Percentiles rank a stretch among this genome's conserved stretches.
Evolutionary conservation across 257 asterid species (phyloP).

Genomic region (Datura wrightii): DNA sequence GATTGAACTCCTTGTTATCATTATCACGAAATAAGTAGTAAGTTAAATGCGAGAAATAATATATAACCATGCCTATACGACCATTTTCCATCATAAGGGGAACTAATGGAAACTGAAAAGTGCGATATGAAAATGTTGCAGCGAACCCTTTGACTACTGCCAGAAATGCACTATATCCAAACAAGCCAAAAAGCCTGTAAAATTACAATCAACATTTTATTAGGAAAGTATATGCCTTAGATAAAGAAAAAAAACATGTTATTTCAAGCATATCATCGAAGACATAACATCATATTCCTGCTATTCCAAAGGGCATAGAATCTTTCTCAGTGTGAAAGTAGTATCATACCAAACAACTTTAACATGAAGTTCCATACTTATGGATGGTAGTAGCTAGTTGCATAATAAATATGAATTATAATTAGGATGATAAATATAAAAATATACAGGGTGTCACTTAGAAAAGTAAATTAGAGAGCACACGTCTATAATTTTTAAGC

Average conservation of each 20-base stretch:
- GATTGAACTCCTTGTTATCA: neutral
- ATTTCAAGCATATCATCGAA: no score
- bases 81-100: constrained; percentile 21
- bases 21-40: no score
- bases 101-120: constrained; percentile 18
- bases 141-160: neutral
- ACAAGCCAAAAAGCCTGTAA: constrained; percentile 10
- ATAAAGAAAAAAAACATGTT: no score
- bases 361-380: no score
- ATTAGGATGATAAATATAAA: no score
- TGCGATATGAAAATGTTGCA: constrained; percentile 23
- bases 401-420: no score
- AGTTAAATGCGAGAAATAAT: neutral
- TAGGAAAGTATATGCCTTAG: neutral
- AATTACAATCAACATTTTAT: neutral
- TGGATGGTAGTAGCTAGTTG: no score
- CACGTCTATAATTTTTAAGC: neutral
- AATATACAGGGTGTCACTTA: no score
- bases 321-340: no score
- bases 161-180: constrained; percentile 17
- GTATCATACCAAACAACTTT: no score
- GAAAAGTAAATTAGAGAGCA: neutral
- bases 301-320: no score
- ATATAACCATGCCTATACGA: neutral
- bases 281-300: no score